Base-by-base conservation (phyloP, 208 protist genomes). In the Wallacemonas sp. region DNA sequence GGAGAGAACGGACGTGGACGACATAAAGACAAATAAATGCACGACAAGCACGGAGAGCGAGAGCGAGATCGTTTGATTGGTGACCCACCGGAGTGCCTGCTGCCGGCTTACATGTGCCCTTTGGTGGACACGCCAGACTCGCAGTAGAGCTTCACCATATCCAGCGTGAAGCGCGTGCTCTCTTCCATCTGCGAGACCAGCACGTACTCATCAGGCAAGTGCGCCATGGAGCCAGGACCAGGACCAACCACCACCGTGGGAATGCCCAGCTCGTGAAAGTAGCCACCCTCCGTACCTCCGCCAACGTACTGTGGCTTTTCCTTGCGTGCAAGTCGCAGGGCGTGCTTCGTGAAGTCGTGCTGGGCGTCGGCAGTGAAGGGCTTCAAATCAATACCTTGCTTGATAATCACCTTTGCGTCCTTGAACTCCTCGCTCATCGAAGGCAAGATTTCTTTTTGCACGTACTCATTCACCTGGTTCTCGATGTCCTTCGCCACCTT, bases 241-340 rank as follows among this genome's bases (percentile, higher is more conserved):
- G 64, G 64, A 15, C 64, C 64, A 17, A 50, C 36, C 13, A 69
- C 58, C 44, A 69, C 42, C 0, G 64, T 62, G 38, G 64, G 64
- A 19, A 69, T 57, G 26, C 64, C 64, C 15, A 69, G 53, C 13
- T 66, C 68, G 22, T 87, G 74, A 48, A 85, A 91, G 59, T 83
- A 78, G 17, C 84, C 84, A n/a, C 57, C 76, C 53, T 91, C 84
- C 0, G 71, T 87, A 29, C 64, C 73, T 22, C 76, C 77, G 32
- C 57, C 74, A 0, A 71, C 76, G 50, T 63, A 67, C 24, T 67
- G 38, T 24, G 52, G 58, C 29, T 73, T 36, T 17, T 22, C 45
- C 19, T 61, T 44, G 15, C 63, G 64, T 6, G 54, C 29, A 17
- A 75, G 34, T 26, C 29, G 52, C 60, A 70, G 63, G 17, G 71